phyloP scores from a whole-genome alignment of 139 green algal species.

The Haematococcus sp. region DNA sequence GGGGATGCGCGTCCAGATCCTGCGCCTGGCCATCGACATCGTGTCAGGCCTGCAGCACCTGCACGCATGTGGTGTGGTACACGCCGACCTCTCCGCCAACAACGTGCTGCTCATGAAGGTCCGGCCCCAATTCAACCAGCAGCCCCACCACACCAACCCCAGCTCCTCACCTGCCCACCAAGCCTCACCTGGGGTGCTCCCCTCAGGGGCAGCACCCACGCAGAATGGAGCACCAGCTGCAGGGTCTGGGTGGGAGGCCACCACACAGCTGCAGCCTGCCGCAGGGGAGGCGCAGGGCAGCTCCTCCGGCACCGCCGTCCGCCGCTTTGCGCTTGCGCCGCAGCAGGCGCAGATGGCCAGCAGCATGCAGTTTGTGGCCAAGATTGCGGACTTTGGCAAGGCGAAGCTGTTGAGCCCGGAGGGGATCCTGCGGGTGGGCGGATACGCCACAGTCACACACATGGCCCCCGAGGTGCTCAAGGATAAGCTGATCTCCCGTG shows the following conservation, averaged over 20 bases:
- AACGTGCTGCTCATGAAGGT: slow-evolving; percentile 12
- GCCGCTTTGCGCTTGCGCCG: not conserved
- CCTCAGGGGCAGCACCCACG: no score
- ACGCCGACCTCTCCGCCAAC: slow-evolving; percentile 62
- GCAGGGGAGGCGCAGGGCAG: no score
- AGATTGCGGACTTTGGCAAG: slow-evolving; percentile 68
- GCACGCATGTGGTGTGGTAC: slow-evolving; percentile 47
- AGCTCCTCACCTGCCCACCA: not conserved
- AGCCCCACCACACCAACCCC: not conserved
- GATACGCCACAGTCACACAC: slow-evolving; percentile 54
- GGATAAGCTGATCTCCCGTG: slow-evolving; percentile 23
- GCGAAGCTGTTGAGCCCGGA: slow-evolving; percentile 40
- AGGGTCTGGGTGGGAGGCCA: no score
- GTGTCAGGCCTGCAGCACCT: slow-evolving; percentile 38
- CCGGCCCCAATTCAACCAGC: not conserved
- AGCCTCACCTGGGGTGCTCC: no score
- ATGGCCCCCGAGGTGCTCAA: slow-evolving; percentile 47
- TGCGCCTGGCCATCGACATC: no score
- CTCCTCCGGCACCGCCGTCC: no score
- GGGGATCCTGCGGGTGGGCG: slow-evolving; percentile 1
- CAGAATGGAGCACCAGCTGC: no score
- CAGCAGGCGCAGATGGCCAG: not conserved
- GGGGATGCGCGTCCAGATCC: no score
- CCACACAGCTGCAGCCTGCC: no score
- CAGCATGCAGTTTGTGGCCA: slow-evolving; percentile 11